These are phyloP conservation scores for Phytopythium ostracodes DNA, from an alignment of 352 stramenopile species.

Conservation along the genomic window DNA sequence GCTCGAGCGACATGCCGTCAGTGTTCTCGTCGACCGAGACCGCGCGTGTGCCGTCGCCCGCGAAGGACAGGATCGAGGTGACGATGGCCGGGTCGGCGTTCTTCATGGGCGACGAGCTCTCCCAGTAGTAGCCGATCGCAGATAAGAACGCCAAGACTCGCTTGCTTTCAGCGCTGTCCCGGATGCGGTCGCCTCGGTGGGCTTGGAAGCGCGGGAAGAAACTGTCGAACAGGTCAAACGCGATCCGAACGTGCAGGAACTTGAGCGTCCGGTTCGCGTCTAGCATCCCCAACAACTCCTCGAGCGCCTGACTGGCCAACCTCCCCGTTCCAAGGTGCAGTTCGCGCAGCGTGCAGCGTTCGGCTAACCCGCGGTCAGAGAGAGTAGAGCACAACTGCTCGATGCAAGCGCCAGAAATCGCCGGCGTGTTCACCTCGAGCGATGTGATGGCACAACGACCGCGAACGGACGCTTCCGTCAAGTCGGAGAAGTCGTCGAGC, in stretches of 20 bases:
- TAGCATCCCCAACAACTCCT: constrained; percentile 12
- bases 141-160: constrained; percentile 18
- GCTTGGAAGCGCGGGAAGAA: constrained; percentile 17
- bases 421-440: constrained; percentile 13
- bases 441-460: constrained; percentile 11
- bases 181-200: constrained; percentile 15
- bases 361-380: constrained; percentile 4
- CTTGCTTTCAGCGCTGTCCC: constrained; percentile 8
- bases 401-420: constrained; percentile 11
- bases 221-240: constrained; percentile 19
- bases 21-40: constrained; percentile 25
- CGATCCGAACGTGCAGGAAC: constrained; percentile 17
- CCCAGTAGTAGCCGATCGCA: constrained; percentile 4
- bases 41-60: constrained; percentile 10
- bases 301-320: constrained; percentile 8
- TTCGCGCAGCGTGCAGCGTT: constrained; percentile 7
- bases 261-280: constrained; percentile 16
- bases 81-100: constrained; percentile 15
- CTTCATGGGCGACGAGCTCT: constrained; percentile 6
- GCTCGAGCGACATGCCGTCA: constrained; percentile 16
- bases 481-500: constrained; percentile 14
- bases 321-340: constrained; percentile 14
- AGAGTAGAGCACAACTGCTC: constrained; percentile 11
- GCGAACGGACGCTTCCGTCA: constrained; percentile 10
- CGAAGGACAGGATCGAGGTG: constrained; percentile 15